Evolutionary conservation across 257 asterid genomes (phyloP).

Genomic region (Parsonsia alboflavescens): DNA sequence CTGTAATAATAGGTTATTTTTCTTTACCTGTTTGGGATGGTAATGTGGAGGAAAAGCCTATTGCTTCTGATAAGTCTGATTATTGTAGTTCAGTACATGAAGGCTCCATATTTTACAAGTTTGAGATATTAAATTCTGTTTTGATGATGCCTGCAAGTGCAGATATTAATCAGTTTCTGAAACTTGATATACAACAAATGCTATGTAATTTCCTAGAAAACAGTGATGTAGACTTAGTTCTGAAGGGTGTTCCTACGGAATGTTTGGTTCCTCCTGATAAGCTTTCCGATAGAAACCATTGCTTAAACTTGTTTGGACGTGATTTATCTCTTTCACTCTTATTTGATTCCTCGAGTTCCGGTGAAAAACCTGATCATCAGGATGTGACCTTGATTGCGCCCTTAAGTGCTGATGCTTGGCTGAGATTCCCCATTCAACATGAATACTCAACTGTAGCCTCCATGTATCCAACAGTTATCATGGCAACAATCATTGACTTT

Average conservation of each 20-base stretch:
- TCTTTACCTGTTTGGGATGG: constrained; percentile 62
- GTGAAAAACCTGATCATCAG: constrained; percentile 21
- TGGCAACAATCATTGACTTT: constrained; percentile 56
- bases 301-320: constrained; percentile 66
- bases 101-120: constrained; percentile 30
- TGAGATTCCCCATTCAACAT: constrained; percentile 55
- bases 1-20: constrained; percentile 74
- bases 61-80: constrained; percentile 19
- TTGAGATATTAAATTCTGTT: constrained; percentile 61
- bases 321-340: constrained; percentile 63
- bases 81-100: constrained; percentile 34
- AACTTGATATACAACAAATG: constrained; percentile 53
- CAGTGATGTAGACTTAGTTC: constrained; percentile 35
- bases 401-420: constrained; percentile 75
- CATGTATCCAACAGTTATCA: constrained; percentile 50
- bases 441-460: constrained; percentile 31
- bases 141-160: constrained; percentile 51
- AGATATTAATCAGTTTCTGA: constrained; percentile 47
- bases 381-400: constrained; percentile 45
- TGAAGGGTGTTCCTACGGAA: constrained; percentile 61
- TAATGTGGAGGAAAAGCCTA: constrained; percentile 35
- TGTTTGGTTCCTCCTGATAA: constrained; percentile 58
- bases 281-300: constrained; percentile 50
- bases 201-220: constrained; percentile 33
- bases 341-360: constrained; percentile 28